Percentiles rank a stretch among this genome's conserved stretches.
Evolutionary conservation across 164 flowering plant genomes (phyloP).

Genomic region (Kingdonia uniflora): DNA sequence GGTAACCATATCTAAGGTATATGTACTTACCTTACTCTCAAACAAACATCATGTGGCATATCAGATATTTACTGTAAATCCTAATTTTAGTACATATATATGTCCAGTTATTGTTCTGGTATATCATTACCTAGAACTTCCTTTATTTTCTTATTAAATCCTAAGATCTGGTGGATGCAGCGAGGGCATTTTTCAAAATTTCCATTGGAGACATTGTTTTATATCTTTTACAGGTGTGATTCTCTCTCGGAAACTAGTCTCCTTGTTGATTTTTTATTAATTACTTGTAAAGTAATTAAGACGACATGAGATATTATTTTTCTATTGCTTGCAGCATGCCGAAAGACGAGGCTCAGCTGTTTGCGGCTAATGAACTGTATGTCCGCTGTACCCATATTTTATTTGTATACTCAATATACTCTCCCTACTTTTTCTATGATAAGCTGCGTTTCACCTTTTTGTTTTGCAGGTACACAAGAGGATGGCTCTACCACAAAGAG

Average conservation of each 20-base stretch:
- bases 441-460: neutral
- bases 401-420: neutral
- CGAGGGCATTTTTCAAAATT: conserved; percentile 70
- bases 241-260: neutral
- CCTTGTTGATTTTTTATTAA: neutral
- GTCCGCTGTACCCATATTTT: conserved; percentile 10
- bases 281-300: neutral
- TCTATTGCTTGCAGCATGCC: conserved; percentile 70
- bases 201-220: conserved; percentile 58
- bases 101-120: neutral
- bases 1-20: too few species aligned
- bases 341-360: conserved; percentile 90
- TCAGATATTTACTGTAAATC: neutral
- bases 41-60: too few species aligned
- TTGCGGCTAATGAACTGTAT: conserved; percentile 92
- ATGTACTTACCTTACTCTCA: too few species aligned
- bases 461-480: conserved; percentile 23
- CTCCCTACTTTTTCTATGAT: neutral
- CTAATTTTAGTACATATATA: neutral
- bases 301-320: neutral
- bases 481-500: conserved; percentile 37
- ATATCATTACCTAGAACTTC: neutral
- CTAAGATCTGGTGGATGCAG: conserved; percentile 28
- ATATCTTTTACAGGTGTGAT: conserved; percentile 79
- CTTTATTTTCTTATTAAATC: neutral